Percentiles rank a stretch among this genome's conserved stretches.
These are phyloP conservation scores for Acanthamoeba culbertsoni DNA, from an alignment of 208 protist species.

Conservation along the genomic window DNA sequence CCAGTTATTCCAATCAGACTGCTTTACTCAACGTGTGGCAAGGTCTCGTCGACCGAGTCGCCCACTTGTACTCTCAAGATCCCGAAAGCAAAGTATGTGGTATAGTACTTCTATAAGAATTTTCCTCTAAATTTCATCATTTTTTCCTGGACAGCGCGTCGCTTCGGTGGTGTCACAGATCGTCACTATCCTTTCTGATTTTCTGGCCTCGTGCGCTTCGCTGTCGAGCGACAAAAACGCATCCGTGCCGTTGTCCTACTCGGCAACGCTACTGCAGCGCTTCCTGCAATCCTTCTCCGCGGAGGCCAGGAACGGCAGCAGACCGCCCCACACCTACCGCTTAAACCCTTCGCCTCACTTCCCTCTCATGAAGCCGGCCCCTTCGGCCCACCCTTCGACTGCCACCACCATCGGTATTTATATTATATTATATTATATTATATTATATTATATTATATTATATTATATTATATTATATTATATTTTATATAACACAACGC, in stretches of 20 bases:
- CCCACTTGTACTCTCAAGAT: background rate
- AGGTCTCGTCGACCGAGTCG: background rate
- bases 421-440: background rate
- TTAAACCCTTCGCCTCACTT: background rate
- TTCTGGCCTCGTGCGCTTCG: background rate
- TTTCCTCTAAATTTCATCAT: background rate
- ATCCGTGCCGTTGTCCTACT: background rate
- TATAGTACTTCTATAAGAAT: no score
- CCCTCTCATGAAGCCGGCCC: background rate
- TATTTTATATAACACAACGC: background rate
- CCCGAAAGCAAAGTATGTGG: background rate
- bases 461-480: background rate
- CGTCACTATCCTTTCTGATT: background rate
- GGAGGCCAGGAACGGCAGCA: background rate
- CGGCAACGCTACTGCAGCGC: background rate
- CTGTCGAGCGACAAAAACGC: background rate
- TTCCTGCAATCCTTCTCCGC: constrained; percentile 5
- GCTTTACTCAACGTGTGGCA: background rate
- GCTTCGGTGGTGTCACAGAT: background rate
- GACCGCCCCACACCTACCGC: background rate
- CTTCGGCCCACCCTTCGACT: background rate
- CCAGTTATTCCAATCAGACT: background rate
- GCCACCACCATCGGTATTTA: background rate
- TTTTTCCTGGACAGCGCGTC: background rate
- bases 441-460: background rate